Percentiles rank a stretch among this genome's conserved stretches.
Evolutionary conservation across 352 stramenopile genomes (phyloP).

Genomic region (Heterotrichella gracilis): DNA sequence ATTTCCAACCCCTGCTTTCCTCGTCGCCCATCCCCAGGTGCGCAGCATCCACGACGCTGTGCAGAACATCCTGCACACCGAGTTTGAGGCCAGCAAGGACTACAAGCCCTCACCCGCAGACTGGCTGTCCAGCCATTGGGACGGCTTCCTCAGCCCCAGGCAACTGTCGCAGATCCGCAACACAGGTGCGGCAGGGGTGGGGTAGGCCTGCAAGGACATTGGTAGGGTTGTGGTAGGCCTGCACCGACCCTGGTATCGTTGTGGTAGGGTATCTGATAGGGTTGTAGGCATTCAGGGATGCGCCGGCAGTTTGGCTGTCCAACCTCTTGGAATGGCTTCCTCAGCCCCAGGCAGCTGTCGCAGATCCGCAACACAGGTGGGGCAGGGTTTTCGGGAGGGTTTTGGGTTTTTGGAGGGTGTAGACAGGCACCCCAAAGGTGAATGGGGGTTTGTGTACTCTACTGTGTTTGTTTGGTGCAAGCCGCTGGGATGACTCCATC

Average conservation of each 20-base stretch:
- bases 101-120: slow-evolving; percentile 51
- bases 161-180: slow-evolving; percentile 50
- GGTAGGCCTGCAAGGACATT: slow-evolving; percentile 55
- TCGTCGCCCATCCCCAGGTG: no score
- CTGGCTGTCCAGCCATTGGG: slow-evolving; percentile 65
- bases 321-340: slow-evolving; percentile 70
- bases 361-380: slow-evolving; percentile 59
- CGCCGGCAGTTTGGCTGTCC: slow-evolving; percentile 61
- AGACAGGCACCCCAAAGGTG: no score
- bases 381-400: slow-evolving; percentile 44
- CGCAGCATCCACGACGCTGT: slow-evolving; percentile 44
- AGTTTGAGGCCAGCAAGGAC: slow-evolving; percentile 60
- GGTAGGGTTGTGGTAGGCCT: slow-evolving; percentile 39
- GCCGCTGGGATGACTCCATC: slow-evolving; percentile 75
- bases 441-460: slow-evolving; percentile 48
- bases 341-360: slow-evolving; percentile 58
- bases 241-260: no score
- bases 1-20: no score
- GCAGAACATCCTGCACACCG: slow-evolving; percentile 46
- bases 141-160: slow-evolving; percentile 70
- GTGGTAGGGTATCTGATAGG: no score
- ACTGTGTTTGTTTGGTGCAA: slow-evolving; percentile 62
- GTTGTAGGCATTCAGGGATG: slow-evolving; percentile 54
- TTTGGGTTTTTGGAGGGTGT: slow-evolving; percentile 61
- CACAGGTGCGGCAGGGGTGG: slow-evolving; percentile 59